Evolutionary conservation across 768 basidiomycete genomes (phyloP), one percentile per base, ranked within the genome.

Genomic region (Rhizopogon sp.): DNA sequence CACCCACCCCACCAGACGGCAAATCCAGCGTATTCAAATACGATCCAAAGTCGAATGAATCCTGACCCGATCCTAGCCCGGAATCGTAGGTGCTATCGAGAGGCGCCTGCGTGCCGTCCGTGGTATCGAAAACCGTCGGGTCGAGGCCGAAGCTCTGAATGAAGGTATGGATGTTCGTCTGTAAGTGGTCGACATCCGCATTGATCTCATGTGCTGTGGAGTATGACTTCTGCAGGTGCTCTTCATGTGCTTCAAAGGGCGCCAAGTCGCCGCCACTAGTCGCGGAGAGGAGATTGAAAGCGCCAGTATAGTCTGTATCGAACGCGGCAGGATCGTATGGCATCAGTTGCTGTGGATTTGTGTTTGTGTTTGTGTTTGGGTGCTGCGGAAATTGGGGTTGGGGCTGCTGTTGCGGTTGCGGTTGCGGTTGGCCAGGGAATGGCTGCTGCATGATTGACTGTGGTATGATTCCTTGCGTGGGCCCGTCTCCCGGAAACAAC

Each of bases 71-170:
- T n/a, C 42, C 50, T 11, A 40, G 14, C 14, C 44, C 41, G 3
- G 9, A 37, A 5, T 31, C 41, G 9, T 16, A 49, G 5, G 33
- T 35, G 2, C 60, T 46, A 13, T 66, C 65, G 2, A 46, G 3
- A 11, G 52, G 42, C 16, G 28, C 41, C 17, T 50, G 50, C 5
- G 20, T 8, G 5, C 39, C 0, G 3, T 42, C 9, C 8, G 61
- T 40, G 33, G 31, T 31, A 8, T 69, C 62, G 7, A 70, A 58
- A n/a, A 62, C 13, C 6, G 42, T 56, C 17, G 84, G 74, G 64
- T 90, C 86, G 46, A 88, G 67, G 6, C 87, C 88, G 44, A 92
- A 77, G 46, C 79, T 79, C 58, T 87, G 77, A 31, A 93, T 87
- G 56, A 94, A 74, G 6, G 80, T 79, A 56, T 89, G 80, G 42